These are phyloP conservation scores for Ogataea wickerhamii DNA, from an alignment of 805 yeast species.

Conservation along the genomic window DNA sequence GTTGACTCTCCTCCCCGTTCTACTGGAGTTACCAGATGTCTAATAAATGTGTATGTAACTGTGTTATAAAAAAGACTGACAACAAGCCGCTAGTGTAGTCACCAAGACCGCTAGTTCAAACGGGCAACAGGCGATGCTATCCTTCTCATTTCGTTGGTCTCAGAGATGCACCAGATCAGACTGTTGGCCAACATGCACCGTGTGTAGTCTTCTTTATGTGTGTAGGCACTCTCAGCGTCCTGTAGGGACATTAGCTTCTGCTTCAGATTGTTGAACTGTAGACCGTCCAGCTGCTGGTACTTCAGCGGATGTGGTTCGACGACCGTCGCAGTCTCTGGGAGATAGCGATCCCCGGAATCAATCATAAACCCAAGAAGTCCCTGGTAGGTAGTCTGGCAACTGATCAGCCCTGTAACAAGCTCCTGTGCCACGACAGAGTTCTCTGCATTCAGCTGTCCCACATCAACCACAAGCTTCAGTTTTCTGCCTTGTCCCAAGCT, in stretches of 20 bases:
- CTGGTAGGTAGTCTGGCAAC: slow-evolving; percentile 15
- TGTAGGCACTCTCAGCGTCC: slow-evolving; percentile 17
- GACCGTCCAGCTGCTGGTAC: slow-evolving; percentile 10
- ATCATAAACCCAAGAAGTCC: slow-evolving; percentile 36
- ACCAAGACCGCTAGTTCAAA: background rate
- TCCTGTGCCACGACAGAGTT: slow-evolving; percentile 7
- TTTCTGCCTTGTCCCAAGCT: background rate
- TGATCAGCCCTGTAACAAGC: slow-evolving; percentile 13
- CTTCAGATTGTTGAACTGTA: slow-evolving; percentile 23
- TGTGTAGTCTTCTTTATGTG: slow-evolving; percentile 7
- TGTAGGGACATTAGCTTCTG: slow-evolving; percentile 20
- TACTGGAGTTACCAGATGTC: slow-evolving; percentile 1
- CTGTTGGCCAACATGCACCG: slow-evolving; percentile 17
- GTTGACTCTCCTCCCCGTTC: background rate
- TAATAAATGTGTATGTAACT: slow-evolving; percentile 3
- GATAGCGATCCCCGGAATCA: slow-evolving; percentile 39
- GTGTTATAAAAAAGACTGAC: slow-evolving; percentile 1
- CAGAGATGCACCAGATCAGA: slow-evolving; percentile 14
- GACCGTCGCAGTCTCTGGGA: slow-evolving; percentile 15
- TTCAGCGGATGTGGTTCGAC: slow-evolving; percentile 16
- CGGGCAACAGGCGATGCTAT: background rate
- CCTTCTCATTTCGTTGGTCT: slow-evolving; percentile 10
- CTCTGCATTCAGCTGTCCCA: slow-evolving; percentile 14
- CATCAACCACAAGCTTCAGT: slow-evolving; percentile 29
- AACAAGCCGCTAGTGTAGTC: background rate